Evolutionary conservation across 495 filamentous ascomycete genomes (phyloP), one percentile per base, ranked within the genome.

Genomic region (Pyrenula aspistea): DNA sequence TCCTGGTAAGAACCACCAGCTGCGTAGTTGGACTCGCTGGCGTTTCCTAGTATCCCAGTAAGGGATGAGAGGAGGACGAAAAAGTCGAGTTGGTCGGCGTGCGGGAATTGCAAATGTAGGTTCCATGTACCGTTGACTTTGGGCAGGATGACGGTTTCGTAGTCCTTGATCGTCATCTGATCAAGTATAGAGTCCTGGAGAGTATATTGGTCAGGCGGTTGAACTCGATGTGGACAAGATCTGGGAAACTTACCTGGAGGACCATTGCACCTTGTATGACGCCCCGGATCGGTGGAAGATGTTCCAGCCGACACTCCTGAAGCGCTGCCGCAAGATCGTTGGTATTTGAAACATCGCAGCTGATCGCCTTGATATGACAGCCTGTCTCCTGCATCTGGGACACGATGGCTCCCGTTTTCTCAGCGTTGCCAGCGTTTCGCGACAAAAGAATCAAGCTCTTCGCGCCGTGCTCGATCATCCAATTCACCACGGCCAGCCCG

Each of bases 401-500:
- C 20, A 62, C 21, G 15, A 59, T 22, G 1, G 2, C 1, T 2
- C 24, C 21, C 24, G 53, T 48, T 0, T 56, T 22, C 23, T 25
- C 24, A 25, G 20, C 12, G 24, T 19, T 10, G 31, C 53, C 51
- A 12, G 59, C 61, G 20, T 53, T 58, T 25, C 82, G 70, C 2
- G 81, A 83, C 24, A 83, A 68, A 10, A 83, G 72, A 19, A 80
- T 70, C 12, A 86, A 61, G 54, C 76, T 69, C 25, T 69, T 68
- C 20, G 81, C 83, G 8, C 81, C 82, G 25, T 75, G 72, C 15
- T 69, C 64, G 3, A 77, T 76, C 76, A 86, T 80, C 78, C 77
- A 83, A 1, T 68, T 67, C 0, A 78, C 64, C 52, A 84, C 67
- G 25, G 73, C 72, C 54, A 74, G 67, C 12, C 81, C 82, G 2